phyloP scores from a whole-genome alignment of 768 basidiomycete species.

The Trametes cinnabarina region DNA sequence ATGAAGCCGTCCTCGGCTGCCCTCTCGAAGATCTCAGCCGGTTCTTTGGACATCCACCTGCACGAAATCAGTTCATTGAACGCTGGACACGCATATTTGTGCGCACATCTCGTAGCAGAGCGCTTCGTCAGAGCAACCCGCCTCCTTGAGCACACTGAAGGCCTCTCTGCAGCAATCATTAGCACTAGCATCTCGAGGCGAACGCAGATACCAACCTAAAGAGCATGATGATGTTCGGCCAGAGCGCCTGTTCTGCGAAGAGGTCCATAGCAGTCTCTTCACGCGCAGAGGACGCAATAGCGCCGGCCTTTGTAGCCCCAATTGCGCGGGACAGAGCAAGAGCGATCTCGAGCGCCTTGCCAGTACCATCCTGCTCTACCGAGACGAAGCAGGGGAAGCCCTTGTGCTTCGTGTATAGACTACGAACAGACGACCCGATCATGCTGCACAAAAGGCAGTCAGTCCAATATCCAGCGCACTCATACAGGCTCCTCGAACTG shows the following conservation, averaged over 20 bases:
- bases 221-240: slow-evolving; percentile 65
- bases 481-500: no score
- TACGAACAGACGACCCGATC: slow-evolving; percentile 66
- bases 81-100: background rate
- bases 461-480: no score
- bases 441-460: slow-evolving; percentile 38
- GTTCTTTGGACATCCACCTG: slow-evolving; percentile 75
- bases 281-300: slow-evolving; percentile 58
- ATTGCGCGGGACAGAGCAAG: slow-evolving; percentile 56
- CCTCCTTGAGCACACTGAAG: slow-evolving; percentile 60
- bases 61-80: background rate
- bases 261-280: slow-evolving; percentile 68
- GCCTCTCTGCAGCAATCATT: slow-evolving; percentile 47
- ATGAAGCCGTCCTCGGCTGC: slow-evolving; percentile 69
- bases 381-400: slow-evolving; percentile 68
- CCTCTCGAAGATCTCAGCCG: slow-evolving; percentile 65
- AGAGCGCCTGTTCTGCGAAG: slow-evolving; percentile 62
- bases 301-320: slow-evolving; percentile 61
- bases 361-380: slow-evolving; percentile 59
- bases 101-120: slow-evolving; percentile 62
- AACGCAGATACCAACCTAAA: slow-evolving; percentile 40
- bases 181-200: background rate
- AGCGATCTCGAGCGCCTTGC: slow-evolving; percentile 43
- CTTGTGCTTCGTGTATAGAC: slow-evolving; percentile 55
- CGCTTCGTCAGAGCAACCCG: slow-evolving; percentile 65